A percentile compares a stretch with the other conserved stretches of the same genome.
These are phyloP conservation scores for Draba incana DNA, from an alignment of 345 rosid genomes.

Conservation along the genomic window DNA sequence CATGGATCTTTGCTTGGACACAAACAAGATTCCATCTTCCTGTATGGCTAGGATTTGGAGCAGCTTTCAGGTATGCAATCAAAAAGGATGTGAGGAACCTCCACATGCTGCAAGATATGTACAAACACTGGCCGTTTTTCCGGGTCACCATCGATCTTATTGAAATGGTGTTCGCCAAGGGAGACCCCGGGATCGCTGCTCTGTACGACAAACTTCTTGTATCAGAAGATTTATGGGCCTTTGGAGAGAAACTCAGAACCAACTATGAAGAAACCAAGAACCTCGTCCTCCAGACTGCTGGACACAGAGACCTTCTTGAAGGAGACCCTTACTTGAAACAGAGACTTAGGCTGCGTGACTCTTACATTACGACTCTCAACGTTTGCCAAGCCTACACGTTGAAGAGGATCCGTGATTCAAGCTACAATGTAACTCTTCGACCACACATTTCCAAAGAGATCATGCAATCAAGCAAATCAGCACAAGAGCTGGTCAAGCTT, in stretches of 20 bases:
- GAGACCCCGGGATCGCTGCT: constrained; percentile 92
- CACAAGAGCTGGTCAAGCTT: constrained; percentile 73
- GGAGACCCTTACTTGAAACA: constrained; percentile 96
- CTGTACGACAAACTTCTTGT: constrained; percentile 87
- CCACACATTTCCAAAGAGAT: constrained; percentile 88
- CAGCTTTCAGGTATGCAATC: constrained; percentile 74
- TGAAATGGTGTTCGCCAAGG: constrained; percentile 99
- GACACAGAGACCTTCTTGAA: constrained; percentile 93
- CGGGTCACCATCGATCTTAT: constrained; percentile 93
- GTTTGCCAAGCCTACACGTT: constrained; percentile 95
- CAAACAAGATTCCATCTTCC: constrained; percentile 99
- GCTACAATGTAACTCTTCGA: constrained; percentile 69
- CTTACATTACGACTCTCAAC: constrained; percentile 93
- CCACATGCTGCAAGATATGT: constrained; percentile 84
- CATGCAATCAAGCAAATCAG: constrained; percentile 72
- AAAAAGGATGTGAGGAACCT: constrained; percentile 76
- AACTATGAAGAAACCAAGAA: constrained; percentile 82
- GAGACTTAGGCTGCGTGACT: constrained; percentile 88
- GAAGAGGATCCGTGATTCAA: constrained; percentile 85
- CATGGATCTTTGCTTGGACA: constrained; percentile 99
- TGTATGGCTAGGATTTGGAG: constrained; percentile 97
- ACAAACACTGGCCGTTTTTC: constrained; percentile 93
- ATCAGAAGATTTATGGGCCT: constrained; percentile 72
- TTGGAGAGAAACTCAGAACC: constrained; percentile 71
- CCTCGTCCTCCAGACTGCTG: constrained; percentile 92